phyloP scores from a whole-genome alignment of 2,329 filamentous ascomycete species.

The Chrysoporthe deuterocubensis region DNA sequence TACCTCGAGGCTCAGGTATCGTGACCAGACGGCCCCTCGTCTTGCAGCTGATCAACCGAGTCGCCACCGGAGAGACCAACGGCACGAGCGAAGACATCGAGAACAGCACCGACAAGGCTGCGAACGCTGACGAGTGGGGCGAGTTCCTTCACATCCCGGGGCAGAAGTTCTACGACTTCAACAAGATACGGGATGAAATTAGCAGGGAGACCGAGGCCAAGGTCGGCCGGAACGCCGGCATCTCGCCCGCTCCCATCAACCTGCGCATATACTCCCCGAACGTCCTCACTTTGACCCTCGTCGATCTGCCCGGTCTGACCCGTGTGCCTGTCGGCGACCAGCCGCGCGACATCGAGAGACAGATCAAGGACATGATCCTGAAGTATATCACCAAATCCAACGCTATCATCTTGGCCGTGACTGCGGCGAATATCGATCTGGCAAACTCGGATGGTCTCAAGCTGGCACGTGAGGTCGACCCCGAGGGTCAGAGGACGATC shows the following conservation, averaged over 20 bases:
- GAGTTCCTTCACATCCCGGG: slow-evolving; percentile 96
- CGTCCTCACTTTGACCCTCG: slow-evolving; percentile 92
- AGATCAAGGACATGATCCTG: slow-evolving; percentile 92
- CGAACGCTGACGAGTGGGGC: slow-evolving; percentile 89
- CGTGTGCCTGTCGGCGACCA: slow-evolving; percentile 99
- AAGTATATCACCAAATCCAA: slow-evolving; percentile 99
- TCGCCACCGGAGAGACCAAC: slow-evolving; percentile 65
- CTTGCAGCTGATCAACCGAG: slow-evolving; percentile 94
- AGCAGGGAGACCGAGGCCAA: slow-evolving; percentile 72
- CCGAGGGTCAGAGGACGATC: slow-evolving; percentile 91
- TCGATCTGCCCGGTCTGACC: slow-evolving; percentile 93
- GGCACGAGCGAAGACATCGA: slow-evolving; percentile 71
- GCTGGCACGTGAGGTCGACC: slow-evolving; percentile 94
- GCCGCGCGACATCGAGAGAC: slow-evolving; percentile 96
- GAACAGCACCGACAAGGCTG: slow-evolving; percentile 76
- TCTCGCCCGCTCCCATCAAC: slow-evolving; percentile 96
- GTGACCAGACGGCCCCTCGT: slow-evolving; percentile 95
- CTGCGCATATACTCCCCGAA: slow-evolving; percentile 98
- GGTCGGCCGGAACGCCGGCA: slow-evolving; percentile 93
- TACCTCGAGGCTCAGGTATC: slow-evolving; percentile 96
- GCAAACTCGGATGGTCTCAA: slow-evolving; percentile 98
- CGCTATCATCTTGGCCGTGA: slow-evolving; percentile 95
- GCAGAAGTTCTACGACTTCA: slow-evolving; percentile 89
- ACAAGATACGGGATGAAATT: slow-evolving; percentile 97
- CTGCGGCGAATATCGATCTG: slow-evolving; percentile 95